A percentile compares a stretch with the other conserved stretches of the same genome.
Evolutionary conservation across 805 yeast genomes (phyloP).

Genomic region (Metschnikowia peoriensis): DNA sequence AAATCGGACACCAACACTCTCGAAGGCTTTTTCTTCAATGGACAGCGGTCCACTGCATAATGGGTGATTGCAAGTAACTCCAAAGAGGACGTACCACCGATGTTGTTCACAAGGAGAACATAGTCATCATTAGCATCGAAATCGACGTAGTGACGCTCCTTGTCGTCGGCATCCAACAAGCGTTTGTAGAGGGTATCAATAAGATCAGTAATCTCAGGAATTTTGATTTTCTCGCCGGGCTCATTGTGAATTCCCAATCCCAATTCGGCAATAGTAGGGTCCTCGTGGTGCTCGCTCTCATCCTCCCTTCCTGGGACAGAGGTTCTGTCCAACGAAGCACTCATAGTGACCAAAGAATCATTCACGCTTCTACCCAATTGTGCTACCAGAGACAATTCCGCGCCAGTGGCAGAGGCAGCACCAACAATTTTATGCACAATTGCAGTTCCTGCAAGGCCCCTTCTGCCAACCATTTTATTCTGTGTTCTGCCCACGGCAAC

Average conservation of each 20-base stretch:
- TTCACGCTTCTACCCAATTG: conserved; percentile 60
- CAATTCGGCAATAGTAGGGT: conserved; percentile 67
- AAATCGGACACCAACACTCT: conserved; percentile 74
- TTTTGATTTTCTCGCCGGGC: conserved; percentile 74
- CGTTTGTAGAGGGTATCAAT: conserved; percentile 56
- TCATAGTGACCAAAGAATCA: conserved; percentile 75
- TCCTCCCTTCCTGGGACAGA: conserved; percentile 77
- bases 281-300: conserved; percentile 47
- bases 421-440: conserved; percentile 85
- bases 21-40: conserved; percentile 57
- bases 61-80: conserved; percentile 74
- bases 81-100: conserved; percentile 85
- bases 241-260: conserved; percentile 98
- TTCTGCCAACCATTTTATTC: conserved; percentile 88
- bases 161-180: conserved; percentile 59
- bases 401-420: conserved; percentile 53
- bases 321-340: conserved; percentile 86
- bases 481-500: conserved; percentile 91
- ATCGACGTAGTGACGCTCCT: conserved; percentile 78
- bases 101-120: conserved; percentile 72
- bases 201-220: conserved; percentile 69
- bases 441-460: conserved; percentile 92
- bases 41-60: conserved; percentile 52
- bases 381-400: conserved; percentile 49
- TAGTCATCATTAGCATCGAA: conserved; percentile 65